Percentiles rank a stretch among this genome's conserved stretches.
Conservation (phyloP, 1,139 yeast genomes). For the Pneumocystis sp. region DNA sequence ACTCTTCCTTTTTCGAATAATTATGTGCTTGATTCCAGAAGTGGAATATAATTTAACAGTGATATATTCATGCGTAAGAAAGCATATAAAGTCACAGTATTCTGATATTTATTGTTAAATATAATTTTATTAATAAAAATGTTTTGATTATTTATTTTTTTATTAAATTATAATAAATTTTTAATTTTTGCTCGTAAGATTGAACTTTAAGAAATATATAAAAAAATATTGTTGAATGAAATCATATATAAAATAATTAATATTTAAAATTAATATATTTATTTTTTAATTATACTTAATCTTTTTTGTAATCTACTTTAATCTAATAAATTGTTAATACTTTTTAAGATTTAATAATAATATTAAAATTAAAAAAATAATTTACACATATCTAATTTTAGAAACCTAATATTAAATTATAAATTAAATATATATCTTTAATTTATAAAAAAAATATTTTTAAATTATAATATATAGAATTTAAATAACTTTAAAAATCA, state of each 20-base stretch:
- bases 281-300: background rate
- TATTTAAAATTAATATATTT: background rate
- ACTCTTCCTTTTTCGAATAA: background rate
- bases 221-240: background rate
- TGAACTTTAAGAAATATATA: background rate
- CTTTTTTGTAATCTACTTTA: background rate
- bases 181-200: background rate
- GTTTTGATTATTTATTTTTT: background rate
- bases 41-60: background rate
- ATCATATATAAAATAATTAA: background rate
- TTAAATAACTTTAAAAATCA: background rate
- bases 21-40: background rate
- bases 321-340: background rate
- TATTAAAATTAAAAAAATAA: background rate
- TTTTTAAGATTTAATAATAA: background rate
- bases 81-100: background rate
- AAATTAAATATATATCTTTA: background rate
- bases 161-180: background rate
- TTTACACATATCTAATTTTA: background rate
- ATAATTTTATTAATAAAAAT: background rate
- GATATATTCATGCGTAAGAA: background rate
- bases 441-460: background rate
- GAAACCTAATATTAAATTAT: background rate
- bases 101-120: background rate
- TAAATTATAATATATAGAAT: background rate